Conservation (phyloP, 192 early-diverging fungal species). For the Backusella australiensis region DNA sequence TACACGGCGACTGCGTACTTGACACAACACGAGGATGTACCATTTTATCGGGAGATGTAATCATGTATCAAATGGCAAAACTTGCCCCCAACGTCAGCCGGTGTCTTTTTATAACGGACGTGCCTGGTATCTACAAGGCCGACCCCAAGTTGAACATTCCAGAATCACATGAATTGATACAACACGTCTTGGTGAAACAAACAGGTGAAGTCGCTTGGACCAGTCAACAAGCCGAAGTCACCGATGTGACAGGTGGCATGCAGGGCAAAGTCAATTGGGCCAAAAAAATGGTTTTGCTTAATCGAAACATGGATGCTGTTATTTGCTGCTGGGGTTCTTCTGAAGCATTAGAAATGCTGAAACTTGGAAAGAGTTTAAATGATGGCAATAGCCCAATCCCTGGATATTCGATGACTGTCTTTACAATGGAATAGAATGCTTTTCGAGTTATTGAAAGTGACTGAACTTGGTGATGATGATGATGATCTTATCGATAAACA, state of each 20-base stretch:
- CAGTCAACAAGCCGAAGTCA: neutral
- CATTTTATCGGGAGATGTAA: slow-evolving; percentile 35
- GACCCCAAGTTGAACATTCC: slow-evolving; percentile 29
- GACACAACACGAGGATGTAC: slow-evolving; percentile 27
- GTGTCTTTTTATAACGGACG: slow-evolving; percentile 39
- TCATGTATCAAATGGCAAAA: slow-evolving; percentile 26
- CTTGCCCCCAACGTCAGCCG: slow-evolving; percentile 4
- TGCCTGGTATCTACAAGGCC: slow-evolving; percentile 27
- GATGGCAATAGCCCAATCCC: neutral
- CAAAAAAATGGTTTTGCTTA: slow-evolving; percentile 6
- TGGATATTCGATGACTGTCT: slow-evolving; percentile 6
- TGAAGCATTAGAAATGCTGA: slow-evolving; percentile 12
- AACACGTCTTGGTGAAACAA: neutral
- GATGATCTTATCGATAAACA: too few species aligned
- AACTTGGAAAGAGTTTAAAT: neutral
- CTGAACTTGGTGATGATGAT: too few species aligned
- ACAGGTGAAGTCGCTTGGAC: neutral
- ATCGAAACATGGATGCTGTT: neutral
- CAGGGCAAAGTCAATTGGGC: slow-evolving; percentile 36
- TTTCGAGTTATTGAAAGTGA: too few species aligned
- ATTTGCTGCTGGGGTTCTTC: slow-evolving; percentile 21
- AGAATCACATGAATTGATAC: slow-evolving; percentile 5
- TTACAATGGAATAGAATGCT: neutral
- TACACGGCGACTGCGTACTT: slow-evolving; percentile 36
- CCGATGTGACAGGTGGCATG: slow-evolving; percentile 39